Evolutionary conservation across 305 asterid species (phyloP).

Genomic region (Solanum hybrid): DNA sequence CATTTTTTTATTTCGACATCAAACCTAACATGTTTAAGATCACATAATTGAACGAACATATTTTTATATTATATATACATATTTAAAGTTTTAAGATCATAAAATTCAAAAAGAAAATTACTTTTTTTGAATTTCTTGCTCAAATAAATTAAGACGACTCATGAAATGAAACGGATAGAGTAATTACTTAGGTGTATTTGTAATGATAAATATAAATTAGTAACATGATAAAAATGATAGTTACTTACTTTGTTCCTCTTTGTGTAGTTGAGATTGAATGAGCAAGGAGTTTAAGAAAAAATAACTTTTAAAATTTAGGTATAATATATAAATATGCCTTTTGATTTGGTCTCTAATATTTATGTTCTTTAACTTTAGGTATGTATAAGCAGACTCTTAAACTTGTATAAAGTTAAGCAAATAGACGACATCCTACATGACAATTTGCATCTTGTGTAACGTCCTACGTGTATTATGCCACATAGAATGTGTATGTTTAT

Average conservation of each 20-base stretch:
- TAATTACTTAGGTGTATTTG: neutral
- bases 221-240: neutral
- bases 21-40: neutral
- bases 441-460: too few species aligned
- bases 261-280: neutral
- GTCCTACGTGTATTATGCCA: neutral
- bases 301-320: neutral
- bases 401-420: neutral
- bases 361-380: neutral
- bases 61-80: neutral
- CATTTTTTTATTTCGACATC: neutral
- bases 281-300: neutral
- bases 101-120: neutral
- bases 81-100: neutral
- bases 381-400: neutral
- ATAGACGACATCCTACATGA: neutral
- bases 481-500: fast-evolving
- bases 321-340: too few species aligned
- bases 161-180: neutral
- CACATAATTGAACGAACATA: neutral
- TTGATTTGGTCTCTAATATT: too few species aligned
- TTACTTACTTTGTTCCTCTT: neutral
- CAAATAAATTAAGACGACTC: neutral
- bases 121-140: neutral
- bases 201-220: neutral